Evolutionary conservation across 2,329 filamentous ascomycete species (phyloP), one percentile per base, ranked within the genome.

Genomic region (Sporothrix dimorphospora): DNA sequence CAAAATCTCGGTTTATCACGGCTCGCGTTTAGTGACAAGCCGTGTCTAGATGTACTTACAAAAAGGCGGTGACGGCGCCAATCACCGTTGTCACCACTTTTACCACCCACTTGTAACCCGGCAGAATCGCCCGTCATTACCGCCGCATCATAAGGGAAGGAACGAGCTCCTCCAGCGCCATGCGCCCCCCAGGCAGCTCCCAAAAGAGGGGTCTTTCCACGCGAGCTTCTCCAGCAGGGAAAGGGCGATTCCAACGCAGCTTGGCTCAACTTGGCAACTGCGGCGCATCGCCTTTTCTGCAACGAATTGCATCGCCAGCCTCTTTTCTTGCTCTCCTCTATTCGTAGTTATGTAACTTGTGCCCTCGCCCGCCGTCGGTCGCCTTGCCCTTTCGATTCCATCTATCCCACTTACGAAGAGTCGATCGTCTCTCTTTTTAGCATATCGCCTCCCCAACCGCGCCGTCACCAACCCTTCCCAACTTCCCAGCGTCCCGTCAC

Each of bases 261-360:
- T 21, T 67, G 65, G 65, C 65, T 67, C 45, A 34, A 51, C 65
- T 71, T 49, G 63, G 63, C 63, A 66, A 34, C 42, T 47, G 63
- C 42, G 63, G 16, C 42, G 24, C 24, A 49, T 66, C 61, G 21
- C 59, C 59, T 27, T 42, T 63, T 24, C 59, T 65, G 21, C 38
- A 45, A 45, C 38, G 59, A 65, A 65, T 45, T 65, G 21, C 12
- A 24, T 66, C 42, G 24, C 63, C 63, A 49, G 27, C 42, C 59
- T 65, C n/a, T 21, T 12, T 59, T 21, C 57, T 14, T 40, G 21
- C 38, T 30, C 16, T 61, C 57, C 30, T 34, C 57, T 11, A 11
- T 14, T 40, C n/a, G 16, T 63, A 21, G 34, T 21, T 27, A 49
- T 49, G 47, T 49, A 49, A 21, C 4, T 49, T 21, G n/a, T 45